Evolutionary conservation across 208 protist species (phyloP), one percentile per base, ranked within the genome.

Genomic region (Leishmania turanica): DNA sequence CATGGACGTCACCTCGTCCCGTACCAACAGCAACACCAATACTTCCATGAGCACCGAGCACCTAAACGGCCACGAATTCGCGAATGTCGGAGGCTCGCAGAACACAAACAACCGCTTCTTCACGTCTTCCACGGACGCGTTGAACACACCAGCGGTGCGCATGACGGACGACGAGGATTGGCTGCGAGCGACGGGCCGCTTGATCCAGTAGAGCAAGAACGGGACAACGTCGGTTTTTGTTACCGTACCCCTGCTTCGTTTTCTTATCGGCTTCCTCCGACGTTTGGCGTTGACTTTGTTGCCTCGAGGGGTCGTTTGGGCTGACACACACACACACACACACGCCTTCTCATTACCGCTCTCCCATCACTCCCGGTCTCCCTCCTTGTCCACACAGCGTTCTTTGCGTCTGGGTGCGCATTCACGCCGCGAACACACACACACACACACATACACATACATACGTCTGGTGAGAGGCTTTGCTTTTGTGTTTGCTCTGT

Each of bases 91-190:
- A 45, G 51, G 47, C n/a, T 60, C 51, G 31, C 72, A 76, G 51
- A 76, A 27, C 72, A 60, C 34, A 51, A 76, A 76, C 37, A 81
- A 81, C 42, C 72, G 77, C 49, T 49, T 78, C 49, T 66, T 85
- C 40, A 85, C 82, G 42, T 77, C 82, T 19, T 79, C 77, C 65
- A 56, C 77, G 8, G 82, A 81, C n/a, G 82, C 27, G 7, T 31
- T 85, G 64, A 85, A 85, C 77, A 81, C 54, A 37, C 82, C 82
- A 17, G 76, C 77, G 8, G 72, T 85, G 77, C 77, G 77, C 77
- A 42, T 62, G n/a, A 53, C 53, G 5, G 82, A 85, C n/a, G 82
- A 85, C 54, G 82, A 85, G 4, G 77, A 77, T 53, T 85, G 72
- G 77, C 82, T 73, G 3, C 76, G 76, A 40, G 45, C 40, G 60